Base-by-base conservation (phyloP, 148 eudicot species). In the Camellia granthamiana region DNA sequence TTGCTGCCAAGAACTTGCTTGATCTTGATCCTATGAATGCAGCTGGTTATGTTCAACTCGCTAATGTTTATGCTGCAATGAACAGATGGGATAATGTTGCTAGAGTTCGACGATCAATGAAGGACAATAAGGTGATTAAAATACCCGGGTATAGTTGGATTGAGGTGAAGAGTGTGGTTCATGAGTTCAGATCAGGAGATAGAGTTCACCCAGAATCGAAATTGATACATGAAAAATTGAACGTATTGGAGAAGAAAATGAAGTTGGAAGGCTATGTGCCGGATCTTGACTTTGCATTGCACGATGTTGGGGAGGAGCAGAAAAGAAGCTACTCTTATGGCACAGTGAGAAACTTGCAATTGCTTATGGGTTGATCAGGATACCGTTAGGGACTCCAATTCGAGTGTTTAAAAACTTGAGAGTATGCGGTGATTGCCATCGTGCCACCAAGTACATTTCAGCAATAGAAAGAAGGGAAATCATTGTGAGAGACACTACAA, bases 301-400 rank as follows among this genome's bases (percentile, higher is more conserved):
- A 88, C 69, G 91, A 93, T 78, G 88, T 93, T 5, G 88, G 69
- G 2, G 89, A 88, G 56, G 88, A 85, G 78, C 88, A 86, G 21
- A 91, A 90, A 91, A 83, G 81, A 77, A 85, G 79, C 85, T 90
- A 56, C 81, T 93, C 59, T 76, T 89, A 54, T 65, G 82, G 85
- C 97, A 91, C 61, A 91, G 97, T 52, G 97, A 93, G 90, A 93
- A 89, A 77, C 78, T 93, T 69, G 93, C 97, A 1, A 89, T 91
- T 55, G 92, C 97, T 64, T 93, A 85, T 81, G 97, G 95, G 16
- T 54, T 91, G 80, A 84, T 89, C 0, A 88, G 79, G 79, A 11
- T 88, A 75, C 88, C 89, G 4, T 16, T 13, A 18, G 88, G 80
- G 38, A 15, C 55, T 56, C 91, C 93, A 42, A 84, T 93, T 21